These are phyloP conservation scores for Prasinococcaceae sp. DNA, from an alignment of 139 green algal genomes.

Conservation along the genomic window DNA sequence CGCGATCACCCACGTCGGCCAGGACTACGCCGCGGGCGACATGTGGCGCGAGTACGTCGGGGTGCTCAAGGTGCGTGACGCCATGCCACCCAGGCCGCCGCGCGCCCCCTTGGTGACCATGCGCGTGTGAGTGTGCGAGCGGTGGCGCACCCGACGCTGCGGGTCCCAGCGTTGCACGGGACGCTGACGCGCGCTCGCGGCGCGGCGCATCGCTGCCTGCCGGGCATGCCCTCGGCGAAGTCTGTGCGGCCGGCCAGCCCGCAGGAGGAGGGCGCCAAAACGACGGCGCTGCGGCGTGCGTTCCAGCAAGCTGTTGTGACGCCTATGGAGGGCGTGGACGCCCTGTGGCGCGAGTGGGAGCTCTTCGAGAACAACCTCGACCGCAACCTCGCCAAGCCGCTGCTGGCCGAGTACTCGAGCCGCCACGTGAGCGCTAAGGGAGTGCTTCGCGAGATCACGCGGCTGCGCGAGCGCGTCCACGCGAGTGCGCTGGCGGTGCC, in stretches of 20 bases:
- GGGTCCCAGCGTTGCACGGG: too few relatives aligned
- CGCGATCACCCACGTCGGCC: conserved; percentile 60
- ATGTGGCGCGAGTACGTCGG: conserved; percentile 75
- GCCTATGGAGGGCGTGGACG: conserved; percentile 52
- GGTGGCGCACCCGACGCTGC: too few relatives aligned
- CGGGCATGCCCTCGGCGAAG: conserved; percentile 33
- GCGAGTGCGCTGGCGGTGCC: conserved; percentile 38
- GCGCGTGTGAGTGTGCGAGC: too few relatives aligned
- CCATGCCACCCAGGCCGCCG: conserved; percentile 34
- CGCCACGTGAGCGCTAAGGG: conserved; percentile 41
- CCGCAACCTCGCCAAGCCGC: conserved; percentile 27
- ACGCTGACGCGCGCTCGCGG: too few relatives aligned
- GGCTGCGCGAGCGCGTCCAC: conserved; percentile 33
- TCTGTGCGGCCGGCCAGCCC: neutral
- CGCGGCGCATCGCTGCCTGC: conserved; percentile 22
- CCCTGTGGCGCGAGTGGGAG: conserved; percentile 77
- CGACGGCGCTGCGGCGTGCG: conserved; percentile 17
- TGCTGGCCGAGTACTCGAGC: conserved; percentile 67
- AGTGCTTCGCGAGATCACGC: conserved; percentile 33
- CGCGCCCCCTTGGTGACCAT: conserved; percentile 42
- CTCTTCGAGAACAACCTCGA: conserved; percentile 50
- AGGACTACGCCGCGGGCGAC: conserved; percentile 40
- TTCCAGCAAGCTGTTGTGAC: conserved; percentile 68
- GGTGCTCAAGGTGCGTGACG: conserved; percentile 39
- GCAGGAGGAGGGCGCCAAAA: neutral